phyloP scores from a whole-genome alignment of 805 yeast species.

The Kluyveromyces wickerhamii region DNA sequence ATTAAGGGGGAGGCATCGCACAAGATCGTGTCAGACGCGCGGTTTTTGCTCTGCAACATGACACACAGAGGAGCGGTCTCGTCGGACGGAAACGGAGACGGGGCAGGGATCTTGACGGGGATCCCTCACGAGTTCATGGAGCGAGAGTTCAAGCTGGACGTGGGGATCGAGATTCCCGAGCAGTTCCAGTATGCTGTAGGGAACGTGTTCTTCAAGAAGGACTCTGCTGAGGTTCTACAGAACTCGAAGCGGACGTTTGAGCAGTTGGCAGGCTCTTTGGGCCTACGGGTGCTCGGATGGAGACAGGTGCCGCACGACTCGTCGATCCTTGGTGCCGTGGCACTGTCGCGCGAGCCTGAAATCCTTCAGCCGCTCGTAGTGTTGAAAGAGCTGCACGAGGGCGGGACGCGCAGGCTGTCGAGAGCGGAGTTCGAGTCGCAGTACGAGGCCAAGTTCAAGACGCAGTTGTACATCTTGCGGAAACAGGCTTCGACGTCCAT shows the following conservation, averaged over 20 bases:
- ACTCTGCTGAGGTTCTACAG: constrained; percentile 52
- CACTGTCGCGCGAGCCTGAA: constrained; percentile 84
- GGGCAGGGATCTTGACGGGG: constrained; percentile 94
- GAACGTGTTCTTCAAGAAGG: constrained; percentile 87
- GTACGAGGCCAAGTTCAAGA: constrained; percentile 64
- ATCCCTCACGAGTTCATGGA: constrained; percentile 83
- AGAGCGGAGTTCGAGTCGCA: constrained; percentile 47
- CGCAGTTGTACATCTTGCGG: constrained; percentile 75
- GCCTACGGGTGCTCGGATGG: constrained; percentile 86
- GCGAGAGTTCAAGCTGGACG: constrained; percentile 72
- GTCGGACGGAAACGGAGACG: constrained; percentile 95
- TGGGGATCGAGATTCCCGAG: constrained; percentile 61
- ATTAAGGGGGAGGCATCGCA: constrained; percentile 83
- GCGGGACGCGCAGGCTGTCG: constrained; percentile 31
- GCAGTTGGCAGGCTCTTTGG: constrained; percentile 66
- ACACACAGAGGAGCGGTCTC: constrained; percentile 99
- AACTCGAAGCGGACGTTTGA: constrained; percentile 74
- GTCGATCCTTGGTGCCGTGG: constrained; percentile 90
- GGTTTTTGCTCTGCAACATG: constrained; percentile 87
- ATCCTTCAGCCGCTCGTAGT: constrained; percentile 92
- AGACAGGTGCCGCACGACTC: constrained; percentile 92
- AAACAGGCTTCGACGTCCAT: constrained; percentile 86
- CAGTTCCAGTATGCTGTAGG: constrained; percentile 92
- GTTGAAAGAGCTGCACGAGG: constrained; percentile 36
- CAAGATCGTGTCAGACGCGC: constrained; percentile 88